Evolutionary conservation across 2,329 filamentous ascomycete species (phyloP).

Genomic region (Xylaria sp.): DNA sequence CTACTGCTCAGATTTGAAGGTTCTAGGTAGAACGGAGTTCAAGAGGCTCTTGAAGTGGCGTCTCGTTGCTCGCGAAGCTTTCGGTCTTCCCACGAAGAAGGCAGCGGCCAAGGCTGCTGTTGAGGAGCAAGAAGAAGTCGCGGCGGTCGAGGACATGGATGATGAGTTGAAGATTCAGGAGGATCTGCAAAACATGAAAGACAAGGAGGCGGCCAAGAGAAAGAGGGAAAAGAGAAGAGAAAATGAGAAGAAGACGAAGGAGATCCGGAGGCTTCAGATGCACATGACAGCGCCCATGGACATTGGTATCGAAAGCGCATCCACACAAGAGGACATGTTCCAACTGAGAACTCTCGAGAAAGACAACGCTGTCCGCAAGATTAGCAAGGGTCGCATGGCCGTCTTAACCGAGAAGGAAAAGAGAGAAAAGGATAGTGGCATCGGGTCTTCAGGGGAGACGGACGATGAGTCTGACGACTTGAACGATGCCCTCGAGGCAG

Average conservation of each 20-base stretch:
- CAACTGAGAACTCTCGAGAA: conserved; percentile 76
- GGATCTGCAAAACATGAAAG: conserved; percentile 75
- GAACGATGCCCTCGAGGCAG: conserved; percentile 72
- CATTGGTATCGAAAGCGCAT: conserved; percentile 83
- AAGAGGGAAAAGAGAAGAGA: conserved; percentile 81
- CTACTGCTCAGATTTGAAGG: conserved; percentile 79
- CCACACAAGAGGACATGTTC: conserved; percentile 81
- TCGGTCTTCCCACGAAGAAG: conserved; percentile 79
- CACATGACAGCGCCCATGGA: conserved; percentile 96
- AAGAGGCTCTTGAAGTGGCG: conserved; percentile 86
- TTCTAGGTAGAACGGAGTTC: conserved; percentile 91
- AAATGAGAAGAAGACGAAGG: conserved; percentile 90
- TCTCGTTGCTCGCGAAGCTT: conserved; percentile 80
- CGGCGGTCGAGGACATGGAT: conserved; percentile 83
- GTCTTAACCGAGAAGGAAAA: conserved; percentile 53
- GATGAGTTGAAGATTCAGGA: conserved; percentile 88
- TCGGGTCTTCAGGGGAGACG: conserved; percentile 48
- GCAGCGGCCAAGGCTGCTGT: conserved; percentile 39
- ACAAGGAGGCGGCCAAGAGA: conserved; percentile 68
- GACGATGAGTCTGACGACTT: conserved; percentile 69
- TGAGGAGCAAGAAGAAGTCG: conserved; percentile 58
- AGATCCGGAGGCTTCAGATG: conserved; percentile 94
- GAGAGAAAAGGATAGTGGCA: conserved; percentile 57
- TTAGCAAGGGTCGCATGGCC: conserved; percentile 75
- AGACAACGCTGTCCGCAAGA: conserved; percentile 60